phyloP scores from a whole-genome alignment of 495 filamentous ascomycete genomes.

The Ascobolus immersus region DNA sequence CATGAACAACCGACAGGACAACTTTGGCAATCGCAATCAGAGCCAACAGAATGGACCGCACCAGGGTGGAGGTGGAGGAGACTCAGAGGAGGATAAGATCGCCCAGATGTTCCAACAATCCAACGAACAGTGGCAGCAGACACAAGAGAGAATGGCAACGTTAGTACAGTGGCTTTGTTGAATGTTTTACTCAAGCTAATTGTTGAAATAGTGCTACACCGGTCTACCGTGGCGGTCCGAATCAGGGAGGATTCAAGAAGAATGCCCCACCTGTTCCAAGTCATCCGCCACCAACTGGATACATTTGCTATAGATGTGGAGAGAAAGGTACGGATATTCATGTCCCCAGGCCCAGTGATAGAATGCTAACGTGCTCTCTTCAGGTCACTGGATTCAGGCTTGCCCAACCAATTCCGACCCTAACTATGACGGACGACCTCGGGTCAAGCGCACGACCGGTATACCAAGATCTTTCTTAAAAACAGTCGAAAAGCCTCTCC shows the following conservation, averaged over 20 bases:
- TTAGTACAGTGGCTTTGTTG: slow-evolving; percentile 24
- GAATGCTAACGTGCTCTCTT: slow-evolving; percentile 4
- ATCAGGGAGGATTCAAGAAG: slow-evolving; percentile 25
- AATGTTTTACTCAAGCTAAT: slow-evolving; percentile 4
- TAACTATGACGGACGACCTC: slow-evolving; percentile 67
- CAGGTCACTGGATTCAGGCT: slow-evolving; percentile 85
- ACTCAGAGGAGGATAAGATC: slow-evolving; percentile 65
- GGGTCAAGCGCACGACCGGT: slow-evolving; percentile 83
- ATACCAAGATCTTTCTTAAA: slow-evolving; percentile 84
- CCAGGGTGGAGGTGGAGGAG: slow-evolving; percentile 7
- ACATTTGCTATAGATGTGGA: slow-evolving; percentile 91
- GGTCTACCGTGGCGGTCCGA: slow-evolving; percentile 27
- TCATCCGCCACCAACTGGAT: slow-evolving; percentile 71
- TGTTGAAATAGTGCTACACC: slow-evolving; percentile 31
- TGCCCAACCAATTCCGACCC: slow-evolving; percentile 96
- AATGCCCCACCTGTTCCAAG: slow-evolving; percentile 45
- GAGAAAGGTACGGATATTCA: slow-evolving; percentile 40
- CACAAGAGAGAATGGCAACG: slow-evolving; percentile 81
- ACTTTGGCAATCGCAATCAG: slow-evolving; percentile 16
- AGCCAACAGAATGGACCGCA: slow-evolving; percentile 26
- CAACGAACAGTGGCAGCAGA: slow-evolving; percentile 62
- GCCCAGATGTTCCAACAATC: slow-evolving; percentile 67
- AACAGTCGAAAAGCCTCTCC: slow-evolving; percentile 70
- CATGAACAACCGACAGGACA: slow-evolving; percentile 26
- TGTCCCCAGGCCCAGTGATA: slow-evolving; percentile 1